A percentile compares a stretch with the other conserved stretches of the same genome.
These are phyloP conservation scores for Trifolium pratense DNA, from an alignment of 306 rosid species.

Conservation along the genomic window DNA sequence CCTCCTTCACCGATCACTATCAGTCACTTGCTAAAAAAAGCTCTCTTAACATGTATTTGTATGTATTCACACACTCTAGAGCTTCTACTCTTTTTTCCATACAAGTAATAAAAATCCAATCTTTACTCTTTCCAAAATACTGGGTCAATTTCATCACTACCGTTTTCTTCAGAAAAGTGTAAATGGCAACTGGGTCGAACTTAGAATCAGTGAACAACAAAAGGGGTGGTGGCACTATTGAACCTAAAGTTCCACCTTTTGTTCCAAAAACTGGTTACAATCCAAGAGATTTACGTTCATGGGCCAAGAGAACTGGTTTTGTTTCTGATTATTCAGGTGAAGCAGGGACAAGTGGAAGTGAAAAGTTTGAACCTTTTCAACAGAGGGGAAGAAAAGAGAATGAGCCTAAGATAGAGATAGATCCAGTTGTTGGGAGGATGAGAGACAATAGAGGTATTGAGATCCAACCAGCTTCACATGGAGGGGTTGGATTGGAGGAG, in stretches of 20 bases:
- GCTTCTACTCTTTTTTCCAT: slow-evolving; percentile 27
- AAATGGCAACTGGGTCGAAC: slow-evolving; percentile 64
- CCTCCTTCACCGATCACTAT: background rate
- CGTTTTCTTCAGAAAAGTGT: slow-evolving; percentile 33
- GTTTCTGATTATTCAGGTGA: slow-evolving; percentile 85
- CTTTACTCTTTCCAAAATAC: slow-evolving; percentile 19
- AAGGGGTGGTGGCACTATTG: slow-evolving; percentile 14
- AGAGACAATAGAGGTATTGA: slow-evolving; percentile 52
- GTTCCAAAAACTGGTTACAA: slow-evolving; percentile 66
- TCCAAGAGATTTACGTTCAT: slow-evolving; percentile 82
- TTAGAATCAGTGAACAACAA: slow-evolving; percentile 25
- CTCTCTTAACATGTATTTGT: background rate
- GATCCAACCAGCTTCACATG: slow-evolving; percentile 64
- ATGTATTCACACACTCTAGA: slow-evolving; percentile 7
- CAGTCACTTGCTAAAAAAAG: slow-evolving; percentile 19
- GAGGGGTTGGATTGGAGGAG: slow-evolving; percentile 42
- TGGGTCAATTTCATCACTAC: slow-evolving; percentile 5
- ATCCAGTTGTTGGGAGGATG: slow-evolving; percentile 47
- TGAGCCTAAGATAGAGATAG: slow-evolving; percentile 81
- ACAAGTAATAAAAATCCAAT: slow-evolving; percentile 21
- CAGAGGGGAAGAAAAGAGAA: slow-evolving; percentile 48
- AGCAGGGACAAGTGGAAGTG: slow-evolving; percentile 60
- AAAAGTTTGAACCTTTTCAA: slow-evolving; percentile 59
- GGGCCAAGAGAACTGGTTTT: slow-evolving; percentile 97
- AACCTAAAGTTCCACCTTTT: slow-evolving; percentile 61